Evolutionary conservation across 495 filamentous ascomycete genomes (phyloP), one percentile per base, ranked within the genome.

Genomic region (Bacidia rubella): DNA sequence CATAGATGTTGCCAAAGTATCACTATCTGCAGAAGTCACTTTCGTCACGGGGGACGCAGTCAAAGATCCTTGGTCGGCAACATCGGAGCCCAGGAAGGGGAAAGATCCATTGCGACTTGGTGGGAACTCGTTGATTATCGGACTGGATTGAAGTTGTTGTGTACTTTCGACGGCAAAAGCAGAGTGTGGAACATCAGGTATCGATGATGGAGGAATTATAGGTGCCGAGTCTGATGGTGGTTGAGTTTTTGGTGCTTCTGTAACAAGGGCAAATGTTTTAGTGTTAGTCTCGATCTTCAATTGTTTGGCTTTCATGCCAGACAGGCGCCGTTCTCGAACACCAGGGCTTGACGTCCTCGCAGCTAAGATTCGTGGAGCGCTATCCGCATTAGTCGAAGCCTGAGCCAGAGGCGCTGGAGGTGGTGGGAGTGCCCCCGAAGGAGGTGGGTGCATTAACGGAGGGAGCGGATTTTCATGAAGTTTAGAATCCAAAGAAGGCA

Each of bases 211-310:
- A 15, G 62, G 44, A 20, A 63, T n/a, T 20, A 62, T 62, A 12
- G 57, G 52, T 17, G 54, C 46, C 5, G 56, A 56, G 15, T 64
- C 61, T 48, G 66, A 22, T 11, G 68, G 63, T 15, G 70, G 62
- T 35, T 77, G 74, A 24, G 69, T 61, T 19, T 67, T 70, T 7
- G 72, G 60, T 7, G 66, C 61, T 27, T 66, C 66, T 19, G 65
- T 64, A 23, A 66, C 65, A 19, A 65, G 68, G 15, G 63, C 64
- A 11, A 61, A 57, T 12, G 65, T 54, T 20, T 72, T 68, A 27
- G 74, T 68, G 1, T 74, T 73, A 1, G 89, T 94, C 64, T 97
- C 87, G 35, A 98, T 96, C 68, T 87, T 96, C 55, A 98, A 72
- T 62, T 87, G 86, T 60, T 82, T 87, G 19, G 75, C 68, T 53